phyloP scores from a whole-genome alignment of 2,329 filamentous ascomycete species.

The Colletotrichum cereale region DNA sequence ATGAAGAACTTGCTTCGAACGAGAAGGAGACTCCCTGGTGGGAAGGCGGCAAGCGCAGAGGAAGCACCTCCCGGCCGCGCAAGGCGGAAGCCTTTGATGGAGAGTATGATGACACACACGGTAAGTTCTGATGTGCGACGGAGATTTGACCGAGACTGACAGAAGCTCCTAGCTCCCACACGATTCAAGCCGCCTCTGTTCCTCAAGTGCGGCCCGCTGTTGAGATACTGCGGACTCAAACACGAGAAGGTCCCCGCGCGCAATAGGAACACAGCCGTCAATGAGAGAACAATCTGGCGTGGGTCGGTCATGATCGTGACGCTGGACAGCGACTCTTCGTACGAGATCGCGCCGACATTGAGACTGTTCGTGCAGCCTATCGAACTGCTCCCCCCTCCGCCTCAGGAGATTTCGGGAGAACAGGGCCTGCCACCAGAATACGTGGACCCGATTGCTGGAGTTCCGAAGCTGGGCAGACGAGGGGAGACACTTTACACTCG shows the following conservation, averaged over 20 bases:
- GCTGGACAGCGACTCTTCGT: constrained; percentile 84
- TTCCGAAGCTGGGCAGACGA: constrained; percentile 85
- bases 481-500: constrained; percentile 90
- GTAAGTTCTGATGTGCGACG: constrained; percentile 51
- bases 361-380: constrained; percentile 90
- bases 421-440: constrained; percentile 81
- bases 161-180: constrained; percentile 64
- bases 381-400: constrained; percentile 83
- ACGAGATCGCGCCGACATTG: constrained; percentile 81
- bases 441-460: constrained; percentile 88
- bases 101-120: constrained; percentile 73
- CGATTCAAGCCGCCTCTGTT: constrained; percentile 87
- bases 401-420: constrained; percentile 74
- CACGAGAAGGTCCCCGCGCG: constrained; percentile 65
- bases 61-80: constrained; percentile 62
- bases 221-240: constrained; percentile 89
- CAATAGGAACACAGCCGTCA: constrained; percentile 49
- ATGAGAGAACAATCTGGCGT: constrained; percentile 86
- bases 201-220: constrained; percentile 88
- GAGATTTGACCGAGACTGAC: constrained; percentile 7
- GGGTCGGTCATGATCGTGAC: constrained; percentile 98
- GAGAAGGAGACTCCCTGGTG: constrained; percentile 79
- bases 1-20: constrained; percentile 47
- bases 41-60: constrained; percentile 70
- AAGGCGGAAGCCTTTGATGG: constrained; percentile 75